phyloP scores from a whole-genome alignment of 257 asterid species.

The Plantago elongata region DNA sequence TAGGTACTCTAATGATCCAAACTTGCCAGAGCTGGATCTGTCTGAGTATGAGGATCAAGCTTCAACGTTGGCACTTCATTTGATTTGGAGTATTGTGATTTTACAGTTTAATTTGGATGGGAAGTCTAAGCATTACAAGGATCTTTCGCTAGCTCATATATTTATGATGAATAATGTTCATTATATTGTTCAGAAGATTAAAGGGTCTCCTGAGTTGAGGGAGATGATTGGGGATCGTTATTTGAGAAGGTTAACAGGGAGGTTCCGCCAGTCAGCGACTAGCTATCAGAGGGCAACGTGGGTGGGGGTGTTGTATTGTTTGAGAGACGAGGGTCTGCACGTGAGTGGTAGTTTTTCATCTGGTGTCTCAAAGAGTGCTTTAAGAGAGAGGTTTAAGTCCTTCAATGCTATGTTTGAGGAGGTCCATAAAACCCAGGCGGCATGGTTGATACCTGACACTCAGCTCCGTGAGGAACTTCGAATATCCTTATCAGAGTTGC shows the following conservation, averaged over 20 bases:
- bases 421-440: constrained; percentile 40
- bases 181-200: constrained; percentile 35
- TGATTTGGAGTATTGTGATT: constrained; percentile 37
- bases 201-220: constrained; percentile 29
- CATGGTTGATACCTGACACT: constrained; percentile 44
- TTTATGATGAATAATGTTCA: constrained; percentile 48
- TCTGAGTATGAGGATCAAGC: constrained; percentile 30
- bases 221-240: constrained; percentile 42
- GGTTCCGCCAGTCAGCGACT: constrained; percentile 30
- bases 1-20: constrained; percentile 30
- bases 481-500: constrained; percentile 31
- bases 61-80: constrained; percentile 32
- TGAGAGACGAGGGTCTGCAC: constrained; percentile 41
- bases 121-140: constrained; percentile 38
- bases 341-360: constrained; percentile 39
- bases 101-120: constrained; percentile 42
- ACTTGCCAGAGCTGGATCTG: constrained; percentile 32
- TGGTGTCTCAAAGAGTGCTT: constrained; percentile 38
- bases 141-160: constrained; percentile 32
- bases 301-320: constrained; percentile 40
- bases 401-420: constrained; percentile 49
- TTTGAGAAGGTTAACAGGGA: constrained; percentile 33
- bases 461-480: constrained; percentile 48
- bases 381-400: constrained; percentile 40
- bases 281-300: constrained; percentile 39